Evolutionary conservation across 225 moss, liverwort and hornwort species (phyloP), one percentile per base, ranked within the genome.

Genomic region (Ulota crispa): DNA sequence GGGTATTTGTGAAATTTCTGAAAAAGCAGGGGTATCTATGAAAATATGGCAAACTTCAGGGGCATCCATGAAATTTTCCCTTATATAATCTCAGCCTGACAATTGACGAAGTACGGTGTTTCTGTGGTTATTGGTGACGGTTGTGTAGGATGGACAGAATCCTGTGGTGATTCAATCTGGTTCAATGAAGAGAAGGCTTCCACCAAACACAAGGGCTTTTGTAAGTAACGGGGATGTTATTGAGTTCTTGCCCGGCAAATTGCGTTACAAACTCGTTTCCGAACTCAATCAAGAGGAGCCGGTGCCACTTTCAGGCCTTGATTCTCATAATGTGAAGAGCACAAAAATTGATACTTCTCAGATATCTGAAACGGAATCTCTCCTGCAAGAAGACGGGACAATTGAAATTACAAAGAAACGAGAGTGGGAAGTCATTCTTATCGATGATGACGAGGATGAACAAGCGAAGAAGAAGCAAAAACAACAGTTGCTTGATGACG

Each of bases 81-180:
- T n/a, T n/a, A n/a, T n/a, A 39, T 10, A 69, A 42, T 19, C 20
- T 15, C 56, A 13, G 3, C 32, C 42, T 78, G 73, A 20, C 47
- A 68, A 42, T 63, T 85, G 82, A 79, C 71, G 34, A 59, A 50
- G 10, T 85, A 4, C 23, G 32, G 52, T 61, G 26, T 53, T 18
- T 70, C 16, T 72, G 24, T 67, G 62, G 4, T 13, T 23, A 28
- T 52, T 68, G 72, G 55, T 13, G 27, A 64, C 45, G 80, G 37
- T 68, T 85, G 52, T 87, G 54, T 80, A 93, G 90, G 86, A 86
- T 62, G 93, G 96, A 68, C 95, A 92, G 30, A 97, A 97, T 70
- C 93, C 96, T 50, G 80, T 93, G 64, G 92, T 93, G 57, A 76
- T 97, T 26, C 84, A 78, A 41, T 91, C 90, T 66, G 92, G 83